Evolutionary conservation across 176 grass and related monocot species (phyloP).

Genomic region (Cenchrus fungigraminus): DNA sequence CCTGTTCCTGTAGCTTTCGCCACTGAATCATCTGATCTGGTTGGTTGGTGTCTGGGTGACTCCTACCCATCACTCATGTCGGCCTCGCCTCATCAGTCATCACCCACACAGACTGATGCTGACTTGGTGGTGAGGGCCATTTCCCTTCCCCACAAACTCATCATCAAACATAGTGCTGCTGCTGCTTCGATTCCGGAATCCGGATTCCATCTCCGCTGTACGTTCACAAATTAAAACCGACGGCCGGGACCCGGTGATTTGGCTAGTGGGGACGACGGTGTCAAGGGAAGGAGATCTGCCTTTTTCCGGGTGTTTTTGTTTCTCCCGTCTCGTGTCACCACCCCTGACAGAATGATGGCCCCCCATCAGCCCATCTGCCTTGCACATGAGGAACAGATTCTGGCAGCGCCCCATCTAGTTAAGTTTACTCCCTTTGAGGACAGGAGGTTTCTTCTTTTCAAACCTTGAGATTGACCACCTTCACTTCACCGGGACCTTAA

Average conservation of each 20-base stretch:
- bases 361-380: too few species aligned
- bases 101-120: neutral
- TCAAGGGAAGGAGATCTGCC: slow-evolving; percentile 6
- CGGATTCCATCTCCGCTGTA: neutral
- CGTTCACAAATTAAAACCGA: neutral
- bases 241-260: too few species aligned
- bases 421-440: slow-evolving; percentile 15
- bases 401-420: neutral
- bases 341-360: neutral
- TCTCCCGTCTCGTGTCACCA: neutral
- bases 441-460: neutral
- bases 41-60: neutral
- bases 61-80: neutral
- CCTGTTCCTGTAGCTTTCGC: slow-evolving; percentile 10
- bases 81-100: neutral
- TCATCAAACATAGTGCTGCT: neutral
- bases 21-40: neutral
- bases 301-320: neutral
- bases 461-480: neutral
- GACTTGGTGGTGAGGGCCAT: neutral
- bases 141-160: neutral
- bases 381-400: too few species aligned
- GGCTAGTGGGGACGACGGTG: too few species aligned
- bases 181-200: too few species aligned
- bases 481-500: neutral